Base-by-base conservation (phyloP, 129 eudicot genomes). In the Rutidosis leptorrhynchoides region DNA sequence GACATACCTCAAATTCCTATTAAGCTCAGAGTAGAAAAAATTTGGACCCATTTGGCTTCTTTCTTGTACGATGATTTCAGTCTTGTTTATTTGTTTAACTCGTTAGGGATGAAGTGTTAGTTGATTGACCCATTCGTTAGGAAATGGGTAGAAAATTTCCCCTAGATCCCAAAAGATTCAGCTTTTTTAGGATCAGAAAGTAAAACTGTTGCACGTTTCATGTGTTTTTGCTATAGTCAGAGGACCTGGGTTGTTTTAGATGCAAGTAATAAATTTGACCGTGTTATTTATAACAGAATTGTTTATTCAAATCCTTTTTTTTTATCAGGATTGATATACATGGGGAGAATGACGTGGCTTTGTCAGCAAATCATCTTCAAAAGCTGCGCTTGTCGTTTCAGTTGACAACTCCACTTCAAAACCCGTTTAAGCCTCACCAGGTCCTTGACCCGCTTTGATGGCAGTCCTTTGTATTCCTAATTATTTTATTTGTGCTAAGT, bases 361-460 rank as follows among this genome's bases (percentile, higher is more conserved):
- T 88, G 66, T 80, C 91, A 65, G 98, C 98, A 70, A 93, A 85
- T 82, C 98, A 93, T 66, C 96, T 93, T 53, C 98, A 93, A 69
- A 93, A 93, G 92, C 59, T 93, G 78, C 82, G 80, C 21, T 35
- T 88, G 66, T 83, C 89, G 52, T 93, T 93, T 81, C 77, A 71
- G 69, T 78, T 93, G 77, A 70, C 87, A 29, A 77, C 87, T 29
- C 95, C 95, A 58, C 70, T 74, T 27, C 92, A 92, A 60, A 72
- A 83, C 51, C 75, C 84, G 11, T 93, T 93, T 70, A 83, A 72
- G 27, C 98, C 98, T 14, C 98, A 93, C 73, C 95, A 93, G 98
- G 98, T 93, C 62, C 59, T 19, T 68, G 25, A 42, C 58, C 57
- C 61, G 58, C 64, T 76, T 11, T 30, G 30, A 15, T 9, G 55